These are phyloP conservation scores for Vachellia pachyceras DNA, from an alignment of 306 rosid genomes.

Conservation along the genomic window DNA sequence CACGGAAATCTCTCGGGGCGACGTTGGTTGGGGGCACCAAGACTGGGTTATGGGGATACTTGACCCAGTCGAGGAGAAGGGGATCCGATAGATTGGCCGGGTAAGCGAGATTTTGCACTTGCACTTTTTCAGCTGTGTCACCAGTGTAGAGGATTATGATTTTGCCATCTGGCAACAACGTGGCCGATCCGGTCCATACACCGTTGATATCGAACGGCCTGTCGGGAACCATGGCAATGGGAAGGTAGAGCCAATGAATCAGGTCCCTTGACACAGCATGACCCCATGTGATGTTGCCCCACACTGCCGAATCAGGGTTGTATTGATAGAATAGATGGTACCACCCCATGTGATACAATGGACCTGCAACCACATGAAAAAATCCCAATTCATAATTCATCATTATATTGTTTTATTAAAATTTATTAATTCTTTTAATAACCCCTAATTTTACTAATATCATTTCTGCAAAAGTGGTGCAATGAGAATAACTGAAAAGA, in stretches of 20 bases:
- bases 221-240: conserved; percentile 69
- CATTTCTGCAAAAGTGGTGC: not conserved
- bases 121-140: conserved; percentile 51
- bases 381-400: not conserved
- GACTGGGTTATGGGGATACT: conserved; percentile 66
- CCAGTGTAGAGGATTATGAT: conserved; percentile 78
- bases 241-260: conserved; percentile 86
- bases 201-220: conserved; percentile 65
- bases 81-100: conserved; percentile 86
- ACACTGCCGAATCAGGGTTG: conserved; percentile 79
- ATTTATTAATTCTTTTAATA: not conserved
- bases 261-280: conserved; percentile 80
- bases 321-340: conserved; percentile 91
- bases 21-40: conserved; percentile 65
- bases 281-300: conserved; percentile 95
- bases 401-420: not conserved
- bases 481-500: too few relatives aligned
- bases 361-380: conserved; percentile 50
- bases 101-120: conserved; percentile 76
- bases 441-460: not conserved
- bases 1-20: conserved; percentile 59
- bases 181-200: conserved; percentile 90
- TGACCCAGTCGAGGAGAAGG: conserved; percentile 77
- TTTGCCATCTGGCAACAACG: conserved; percentile 68
- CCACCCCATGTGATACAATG: conserved; percentile 74